Base-by-base conservation (phyloP, 2,329 filamentous ascomycete genomes). In the Delphinella strobiligena region DNA sequence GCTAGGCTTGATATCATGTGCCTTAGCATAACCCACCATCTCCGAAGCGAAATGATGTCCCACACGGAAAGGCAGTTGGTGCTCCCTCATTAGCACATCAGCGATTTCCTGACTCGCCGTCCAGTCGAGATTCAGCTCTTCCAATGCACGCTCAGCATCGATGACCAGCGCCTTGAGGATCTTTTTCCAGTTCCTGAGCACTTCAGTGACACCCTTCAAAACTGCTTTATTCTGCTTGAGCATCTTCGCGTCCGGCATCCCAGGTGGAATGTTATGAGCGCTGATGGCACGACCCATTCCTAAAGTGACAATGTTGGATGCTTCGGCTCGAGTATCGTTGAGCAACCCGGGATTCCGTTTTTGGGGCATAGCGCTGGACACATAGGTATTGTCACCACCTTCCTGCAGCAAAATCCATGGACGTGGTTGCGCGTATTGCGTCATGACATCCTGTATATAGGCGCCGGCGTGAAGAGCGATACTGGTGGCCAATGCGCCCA, bases 111-210 rank as follows among this genome's bases (percentile, higher is more conserved):
- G 31, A 14, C n/a, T 15, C 7, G 31, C 31, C 16, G 31, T 33
- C 31, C 31, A 33, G n/a, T 33, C 31, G 9, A 33, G 31, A 18
- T 33, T 18, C 31, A 33, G 31, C 31, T 33, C 31, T 18, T 33
- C 31, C n/a, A 33, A 18, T 18, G 31, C 31, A 15, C 31, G n/a
- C n/a, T 14, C 31, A 18, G 31, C 7, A n/a, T 33, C n/a, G 16
- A 33, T 5, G n/a, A 15, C 31, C 31, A 33, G 14, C 7, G 31
- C 5, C 5, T 14, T 9, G 9, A 33, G 16, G 5, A 33, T 18
- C 16, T 5, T 33, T 9, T 15, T 5, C 31, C n/a, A 18, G 5
- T 33, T 33, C n/a, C 7, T 9, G 9, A 33, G n/a, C 7, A 33
- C n/a, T 7, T 33, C 14, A 5, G 7, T 27, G 22, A 12, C 22